These are phyloP conservation scores for Salix koriyanagi DNA, from an alignment of 345 rosid species.

Conservation along the genomic window DNA sequence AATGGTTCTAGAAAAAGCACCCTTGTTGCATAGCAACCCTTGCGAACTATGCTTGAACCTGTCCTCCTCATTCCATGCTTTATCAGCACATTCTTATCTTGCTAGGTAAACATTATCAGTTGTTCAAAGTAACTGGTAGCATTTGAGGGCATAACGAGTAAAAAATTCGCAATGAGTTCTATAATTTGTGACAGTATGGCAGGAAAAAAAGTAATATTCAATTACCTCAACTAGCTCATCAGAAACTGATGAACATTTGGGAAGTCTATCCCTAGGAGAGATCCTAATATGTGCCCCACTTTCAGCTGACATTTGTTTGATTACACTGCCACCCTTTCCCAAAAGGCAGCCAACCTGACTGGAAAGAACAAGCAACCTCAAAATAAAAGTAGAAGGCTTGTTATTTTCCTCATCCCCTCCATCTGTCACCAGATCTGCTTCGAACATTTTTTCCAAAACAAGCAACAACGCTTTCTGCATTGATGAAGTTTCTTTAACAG, in stretches of 20 bases:
- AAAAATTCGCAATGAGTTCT: not conserved
- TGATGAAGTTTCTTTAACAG: constrained; percentile 32
- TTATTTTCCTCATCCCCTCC: constrained; percentile 35
- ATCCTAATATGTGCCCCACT: constrained; percentile 68
- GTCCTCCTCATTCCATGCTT: not conserved
- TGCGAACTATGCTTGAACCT: too few relatives aligned
- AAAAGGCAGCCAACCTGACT: constrained; percentile 62
- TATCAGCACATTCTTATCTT: not conserved
- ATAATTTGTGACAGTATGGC: not conserved
- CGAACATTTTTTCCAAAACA: constrained; percentile 53
- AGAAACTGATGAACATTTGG: constrained; percentile 42
- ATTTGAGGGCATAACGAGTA: not conserved
- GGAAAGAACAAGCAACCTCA: constrained; percentile 57
- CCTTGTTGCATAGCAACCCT: too few relatives aligned
- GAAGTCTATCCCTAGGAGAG: constrained; percentile 64
- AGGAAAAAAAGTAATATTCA: not conserved
- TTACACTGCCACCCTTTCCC: constrained; percentile 64
- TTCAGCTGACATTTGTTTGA: constrained; percentile 52
- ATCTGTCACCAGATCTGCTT: constrained; percentile 30
- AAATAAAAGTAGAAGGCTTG: constrained; percentile 27
- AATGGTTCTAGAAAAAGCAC: too few relatives aligned
- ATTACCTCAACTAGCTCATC: constrained; percentile 68
- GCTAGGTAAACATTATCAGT: too few relatives aligned
- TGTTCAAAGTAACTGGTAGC: not conserved
- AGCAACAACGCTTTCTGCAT: constrained; percentile 54